A percentile compares a stretch with the other conserved stretches of the same genome.
These are phyloP conservation scores for Monosporascus sp. DNA, from an alignment of 2,329 filamentous ascomycete species.

Conservation along the genomic window DNA sequence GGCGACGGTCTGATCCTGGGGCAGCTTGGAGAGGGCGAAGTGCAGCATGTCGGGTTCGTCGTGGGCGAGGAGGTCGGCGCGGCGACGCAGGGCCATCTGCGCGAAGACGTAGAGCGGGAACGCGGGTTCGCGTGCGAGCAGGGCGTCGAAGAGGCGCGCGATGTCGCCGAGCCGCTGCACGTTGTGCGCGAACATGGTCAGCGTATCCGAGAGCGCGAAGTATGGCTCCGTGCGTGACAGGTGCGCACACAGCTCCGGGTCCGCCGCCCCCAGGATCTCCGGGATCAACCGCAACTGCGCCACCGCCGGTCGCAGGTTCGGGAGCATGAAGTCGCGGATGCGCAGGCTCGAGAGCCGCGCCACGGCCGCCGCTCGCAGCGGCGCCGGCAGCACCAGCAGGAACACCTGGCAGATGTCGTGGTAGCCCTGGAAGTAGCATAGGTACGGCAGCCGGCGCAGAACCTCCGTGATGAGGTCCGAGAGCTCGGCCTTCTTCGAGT, in stretches of 20 bases:
- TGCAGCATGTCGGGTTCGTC: constrained; percentile 93
- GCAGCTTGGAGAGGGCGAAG: constrained; percentile 80
- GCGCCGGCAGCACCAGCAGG: constrained; percentile 71
- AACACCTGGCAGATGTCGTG: constrained; percentile 98
- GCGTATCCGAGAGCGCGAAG: constrained; percentile 86
- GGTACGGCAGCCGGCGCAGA: constrained; percentile 72
- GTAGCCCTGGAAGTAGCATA: constrained; percentile 97
- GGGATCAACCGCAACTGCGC: constrained; percentile 84
- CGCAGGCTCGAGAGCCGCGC: constrained; percentile 81
- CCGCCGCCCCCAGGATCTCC: constrained; percentile 67
- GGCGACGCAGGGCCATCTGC: constrained; percentile 75
- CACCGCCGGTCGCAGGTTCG: constrained; percentile 73
- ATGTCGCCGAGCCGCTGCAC: constrained; percentile 88
- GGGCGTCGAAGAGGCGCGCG: constrained; percentile 83
- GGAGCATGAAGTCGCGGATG: constrained; percentile 97
- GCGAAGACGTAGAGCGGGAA: constrained; percentile 91
- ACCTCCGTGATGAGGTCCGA: constrained; percentile 75
- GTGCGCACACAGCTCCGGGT: constrained; percentile 67
- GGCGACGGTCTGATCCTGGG: constrained; percentile 47
- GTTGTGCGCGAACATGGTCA: constrained; percentile 96
- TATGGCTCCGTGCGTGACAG: constrained; percentile 78
- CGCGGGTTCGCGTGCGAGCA: constrained; percentile 81
- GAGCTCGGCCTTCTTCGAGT: constrained; percentile 67
- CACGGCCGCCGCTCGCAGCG: constrained; percentile 57
- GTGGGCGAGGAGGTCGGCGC: constrained; percentile 71